These are phyloP conservation scores for Auriscalpium vulgare DNA, from an alignment of 768 basidiomycete species.

Conservation along the genomic window DNA sequence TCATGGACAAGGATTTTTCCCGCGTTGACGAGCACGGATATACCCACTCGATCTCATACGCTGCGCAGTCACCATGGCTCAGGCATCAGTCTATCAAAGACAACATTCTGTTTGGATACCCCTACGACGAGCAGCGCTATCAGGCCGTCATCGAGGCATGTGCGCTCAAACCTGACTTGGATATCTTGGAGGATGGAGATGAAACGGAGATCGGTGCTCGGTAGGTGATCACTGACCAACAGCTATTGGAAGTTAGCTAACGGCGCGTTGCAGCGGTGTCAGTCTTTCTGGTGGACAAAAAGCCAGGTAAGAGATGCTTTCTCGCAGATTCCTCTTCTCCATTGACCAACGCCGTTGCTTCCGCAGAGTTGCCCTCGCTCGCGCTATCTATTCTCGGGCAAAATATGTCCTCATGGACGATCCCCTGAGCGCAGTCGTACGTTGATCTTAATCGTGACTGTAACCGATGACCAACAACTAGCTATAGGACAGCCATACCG, in stretches of 20 bases:
- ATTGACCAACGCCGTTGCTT: too few relatives aligned
- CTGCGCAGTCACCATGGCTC: slow-evolving; percentile 43
- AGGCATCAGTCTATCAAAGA: slow-evolving; percentile 43
- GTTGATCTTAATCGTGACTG: slow-evolving; percentile 21
- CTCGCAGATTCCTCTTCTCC: too few relatives aligned
- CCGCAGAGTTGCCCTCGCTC: slow-evolving; percentile 66
- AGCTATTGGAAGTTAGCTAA: not conserved
- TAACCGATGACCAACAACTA: not conserved
- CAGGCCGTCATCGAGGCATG: slow-evolving; percentile 72
- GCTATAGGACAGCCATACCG: slow-evolving; percentile 57
- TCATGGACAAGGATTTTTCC: slow-evolving; percentile 59
- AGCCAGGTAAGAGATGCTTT: slow-evolving; percentile 40
- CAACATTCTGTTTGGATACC: slow-evolving; percentile 53
- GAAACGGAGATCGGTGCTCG: slow-evolving; percentile 75
- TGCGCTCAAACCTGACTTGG: slow-evolving; percentile 73
- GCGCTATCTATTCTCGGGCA: slow-evolving; percentile 62
- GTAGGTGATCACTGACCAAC: slow-evolving; percentile 21
- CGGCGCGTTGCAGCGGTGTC: slow-evolving; percentile 41
- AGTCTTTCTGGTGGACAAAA: slow-evolving; percentile 80
- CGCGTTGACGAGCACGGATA: slow-evolving; percentile 52
- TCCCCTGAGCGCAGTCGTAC: slow-evolving; percentile 73
- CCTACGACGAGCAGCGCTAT: slow-evolving; percentile 62
- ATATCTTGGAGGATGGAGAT: slow-evolving; percentile 82
- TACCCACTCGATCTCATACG: slow-evolving; percentile 41
- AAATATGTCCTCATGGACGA: slow-evolving; percentile 66